These are phyloP conservation scores for Fusarium succisae DNA, from an alignment of 2,329 filamentous ascomycete species.

Conservation along the genomic window DNA sequence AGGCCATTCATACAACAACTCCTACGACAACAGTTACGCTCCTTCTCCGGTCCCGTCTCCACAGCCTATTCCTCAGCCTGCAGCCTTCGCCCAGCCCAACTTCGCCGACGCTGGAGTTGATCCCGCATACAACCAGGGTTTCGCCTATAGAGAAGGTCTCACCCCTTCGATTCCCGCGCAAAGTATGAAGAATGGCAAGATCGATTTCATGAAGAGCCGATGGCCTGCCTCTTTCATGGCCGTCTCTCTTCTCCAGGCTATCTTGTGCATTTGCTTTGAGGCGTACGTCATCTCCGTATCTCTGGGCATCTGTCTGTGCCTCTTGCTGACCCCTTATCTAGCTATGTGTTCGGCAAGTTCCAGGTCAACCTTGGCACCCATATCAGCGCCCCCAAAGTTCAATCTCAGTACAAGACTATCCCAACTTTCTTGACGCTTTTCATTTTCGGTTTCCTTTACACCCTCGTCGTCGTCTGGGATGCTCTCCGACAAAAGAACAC, in stretches of 20 bases:
- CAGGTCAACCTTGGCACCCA: conserved; percentile 66
- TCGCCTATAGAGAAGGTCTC: conserved; percentile 51
- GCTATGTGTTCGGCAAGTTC: conserved; percentile 91
- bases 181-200: conserved; percentile 45
- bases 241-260: conserved; percentile 77
- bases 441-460: conserved; percentile 96
- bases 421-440: conserved; percentile 96
- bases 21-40: conserved; percentile 41
- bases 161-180: conserved; percentile 46
- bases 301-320: background rate
- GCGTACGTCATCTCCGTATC: conserved; percentile 66
- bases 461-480: conserved; percentile 90
- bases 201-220: conserved; percentile 82
- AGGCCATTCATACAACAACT: conserved; percentile 47
- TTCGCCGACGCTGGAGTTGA: conserved; percentile 46
- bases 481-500: conserved; percentile 95
- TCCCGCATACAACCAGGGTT: conserved; percentile 47
- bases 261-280: conserved; percentile 85
- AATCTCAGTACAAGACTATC: conserved; percentile 74
- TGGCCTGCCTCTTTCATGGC: conserved; percentile 92
- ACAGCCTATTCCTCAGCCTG: conserved; percentile 33
- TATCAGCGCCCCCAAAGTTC: conserved; percentile 51
- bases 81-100: conserved; percentile 41
- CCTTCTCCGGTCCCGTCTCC: conserved; percentile 28
- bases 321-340: conserved; percentile 49